phyloP scores from a whole-genome alignment of 805 yeast genomes.

The Metschnikowia lochheadii region DNA sequence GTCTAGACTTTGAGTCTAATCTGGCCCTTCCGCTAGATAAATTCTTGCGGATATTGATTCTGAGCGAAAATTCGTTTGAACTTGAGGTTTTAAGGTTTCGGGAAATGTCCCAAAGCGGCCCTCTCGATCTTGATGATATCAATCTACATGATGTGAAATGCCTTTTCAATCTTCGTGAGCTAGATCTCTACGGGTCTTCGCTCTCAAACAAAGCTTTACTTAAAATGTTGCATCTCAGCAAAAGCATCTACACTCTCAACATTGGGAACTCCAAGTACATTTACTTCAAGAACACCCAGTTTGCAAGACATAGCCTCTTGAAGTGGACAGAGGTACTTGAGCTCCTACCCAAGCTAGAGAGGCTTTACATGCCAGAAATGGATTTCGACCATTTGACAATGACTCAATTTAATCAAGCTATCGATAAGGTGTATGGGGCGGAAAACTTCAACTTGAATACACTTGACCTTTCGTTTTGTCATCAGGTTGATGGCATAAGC shows the following conservation, averaged over 20 bases:
- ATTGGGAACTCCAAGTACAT: constrained; percentile 14
- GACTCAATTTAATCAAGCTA: constrained; percentile 26
- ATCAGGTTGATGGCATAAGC: constrained; percentile 35
- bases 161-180: constrained; percentile 19
- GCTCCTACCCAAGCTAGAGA: constrained; percentile 18
- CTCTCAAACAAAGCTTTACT: constrained; percentile 12
- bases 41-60: constrained; percentile 27
- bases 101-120: constrained; percentile 21
- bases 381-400: constrained; percentile 35
- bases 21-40: constrained; percentile 23
- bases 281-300: constrained; percentile 13
- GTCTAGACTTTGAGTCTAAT: constrained; percentile 33
- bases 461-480: constrained; percentile 37
- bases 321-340: constrained; percentile 11
- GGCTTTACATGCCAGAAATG: constrained; percentile 30
- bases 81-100: constrained; percentile 28
- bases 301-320: constrained; percentile 7
- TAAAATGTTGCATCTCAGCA: constrained; percentile 12
- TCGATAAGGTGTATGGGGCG: constrained; percentile 17
- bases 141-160: constrained; percentile 21
- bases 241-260: constrained; percentile 7
- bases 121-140: constrained; percentile 27
- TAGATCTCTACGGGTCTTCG: constrained; percentile 26
- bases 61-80: constrained; percentile 25
- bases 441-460: constrained; percentile 17